These are phyloP conservation scores for Lyophyllum atratum DNA, from an alignment of 768 basidiomycete species.

Conservation along the genomic window DNA sequence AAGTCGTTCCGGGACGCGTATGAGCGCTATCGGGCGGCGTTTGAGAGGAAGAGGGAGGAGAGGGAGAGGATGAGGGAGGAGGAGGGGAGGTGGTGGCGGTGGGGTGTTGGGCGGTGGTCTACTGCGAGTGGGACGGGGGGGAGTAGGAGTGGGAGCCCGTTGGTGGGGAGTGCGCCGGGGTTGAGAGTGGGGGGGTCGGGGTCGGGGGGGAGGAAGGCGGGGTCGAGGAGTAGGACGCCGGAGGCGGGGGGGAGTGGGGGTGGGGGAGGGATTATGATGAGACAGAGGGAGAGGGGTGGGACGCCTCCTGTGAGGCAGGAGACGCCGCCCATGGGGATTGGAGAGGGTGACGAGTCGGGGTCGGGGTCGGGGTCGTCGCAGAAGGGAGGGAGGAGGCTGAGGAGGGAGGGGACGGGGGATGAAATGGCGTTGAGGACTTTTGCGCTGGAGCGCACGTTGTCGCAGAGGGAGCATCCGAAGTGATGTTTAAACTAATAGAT, in stretches of 20 bases:
- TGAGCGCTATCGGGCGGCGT: conserved; percentile 86
- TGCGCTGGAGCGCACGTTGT: conserved; percentile 23
- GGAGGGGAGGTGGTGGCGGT: conserved; percentile 34
- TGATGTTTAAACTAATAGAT: neutral
- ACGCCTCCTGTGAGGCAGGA: neutral
- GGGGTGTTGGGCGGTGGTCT: conserved; percentile 22
- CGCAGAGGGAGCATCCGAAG: conserved; percentile 2
- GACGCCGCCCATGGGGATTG: neutral
- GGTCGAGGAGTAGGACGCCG: conserved; percentile 40
- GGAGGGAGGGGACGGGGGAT: conserved; percentile 11
- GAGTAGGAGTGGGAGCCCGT: conserved; percentile 2
- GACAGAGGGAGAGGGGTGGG: conserved; percentile 28
- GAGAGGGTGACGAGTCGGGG: neutral
- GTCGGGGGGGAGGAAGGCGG: conserved; percentile 24
- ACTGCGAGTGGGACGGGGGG: neutral
- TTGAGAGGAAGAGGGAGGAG: conserved; percentile 78
- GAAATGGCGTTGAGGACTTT: conserved; percentile 23
- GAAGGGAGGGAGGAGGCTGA: neutral
- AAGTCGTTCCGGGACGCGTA: conserved; percentile 85
- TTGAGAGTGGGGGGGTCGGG: conserved; percentile 25
- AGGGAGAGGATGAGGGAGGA: conserved; percentile 56
- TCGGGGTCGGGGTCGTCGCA: conserved; percentile 2
- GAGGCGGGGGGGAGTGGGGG: conserved; percentile 21
- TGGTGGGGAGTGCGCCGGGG: conserved; percentile 15
- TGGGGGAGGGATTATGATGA: conserved; percentile 27